A percentile compares a stretch with the other conserved stretches of the same genome.
These are phyloP conservation scores for Pseudonectria foliicola DNA, from an alignment of 2,329 filamentous ascomycete genomes.

Conservation along the genomic window DNA sequence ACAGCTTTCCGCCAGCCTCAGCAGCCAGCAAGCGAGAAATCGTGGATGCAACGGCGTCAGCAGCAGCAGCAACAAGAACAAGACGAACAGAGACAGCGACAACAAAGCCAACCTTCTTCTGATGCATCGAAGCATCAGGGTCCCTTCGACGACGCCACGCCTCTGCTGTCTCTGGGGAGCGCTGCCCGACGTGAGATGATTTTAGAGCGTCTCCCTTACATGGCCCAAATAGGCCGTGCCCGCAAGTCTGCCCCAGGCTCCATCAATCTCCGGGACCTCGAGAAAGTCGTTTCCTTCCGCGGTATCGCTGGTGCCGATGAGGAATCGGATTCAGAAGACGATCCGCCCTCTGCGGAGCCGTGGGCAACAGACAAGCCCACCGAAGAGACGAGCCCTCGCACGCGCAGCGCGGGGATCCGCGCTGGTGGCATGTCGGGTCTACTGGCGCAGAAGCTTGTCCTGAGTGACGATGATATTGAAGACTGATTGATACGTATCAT, in stretches of 20 bases:
- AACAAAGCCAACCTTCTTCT: neutral
- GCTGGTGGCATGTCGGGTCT: conserved; percentile 32
- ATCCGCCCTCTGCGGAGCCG: conserved; percentile 34
- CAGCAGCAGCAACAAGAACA: conserved; percentile 7
- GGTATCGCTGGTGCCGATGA: conserved; percentile 47
- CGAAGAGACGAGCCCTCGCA: conserved; percentile 45
- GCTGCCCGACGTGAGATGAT: conserved; percentile 67
- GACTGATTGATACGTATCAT: conserved; percentile 39
- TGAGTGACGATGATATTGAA: conserved; percentile 82
- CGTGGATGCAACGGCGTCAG: conserved; percentile 30
- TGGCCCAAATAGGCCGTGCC: conserved; percentile 56
- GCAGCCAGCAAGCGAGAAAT: conserved; percentile 17
- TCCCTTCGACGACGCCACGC: conserved; percentile 23
- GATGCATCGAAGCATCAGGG: conserved; percentile 8
- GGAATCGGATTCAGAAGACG: conserved; percentile 39
- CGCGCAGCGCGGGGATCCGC: conserved; percentile 35
- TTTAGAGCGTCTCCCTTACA: conserved; percentile 81
- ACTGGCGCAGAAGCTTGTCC: conserved; percentile 57
- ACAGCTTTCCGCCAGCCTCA: conserved; percentile 42
- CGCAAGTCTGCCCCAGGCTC: conserved; percentile 27
- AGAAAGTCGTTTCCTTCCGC: conserved; percentile 61
- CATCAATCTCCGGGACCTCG: conserved; percentile 49
- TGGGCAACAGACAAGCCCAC: conserved; percentile 58
- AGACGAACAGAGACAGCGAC: too few relatives aligned
- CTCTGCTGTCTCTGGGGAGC: conserved; percentile 53